These are phyloP conservation scores for Candida ponderosae DNA, from an alignment of 805 yeast species.

Conservation along the genomic window DNA sequence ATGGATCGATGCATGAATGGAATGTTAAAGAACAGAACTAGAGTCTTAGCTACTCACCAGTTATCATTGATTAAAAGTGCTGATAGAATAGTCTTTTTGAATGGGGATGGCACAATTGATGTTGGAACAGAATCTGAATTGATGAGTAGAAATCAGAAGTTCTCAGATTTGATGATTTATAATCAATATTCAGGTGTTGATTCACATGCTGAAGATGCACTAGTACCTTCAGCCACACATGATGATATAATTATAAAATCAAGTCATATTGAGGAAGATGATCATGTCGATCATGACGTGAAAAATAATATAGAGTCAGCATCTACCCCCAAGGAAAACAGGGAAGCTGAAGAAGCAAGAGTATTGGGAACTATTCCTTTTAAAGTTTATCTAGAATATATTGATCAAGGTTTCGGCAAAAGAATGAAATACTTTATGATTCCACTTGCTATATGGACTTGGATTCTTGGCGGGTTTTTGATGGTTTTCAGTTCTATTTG, in stretches of 20 bases:
- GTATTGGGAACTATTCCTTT: constrained; percentile 19
- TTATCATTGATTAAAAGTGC: constrained; percentile 55
- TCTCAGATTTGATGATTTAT: constrained; percentile 37
- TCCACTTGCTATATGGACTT: constrained; percentile 8
- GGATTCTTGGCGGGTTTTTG: constrained; percentile 43
- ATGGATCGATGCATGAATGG: constrained; percentile 53
- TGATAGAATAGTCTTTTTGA: constrained; percentile 52
- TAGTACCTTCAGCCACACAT: too few relatives aligned
- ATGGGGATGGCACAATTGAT: constrained; percentile 39
- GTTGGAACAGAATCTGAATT: constrained; percentile 46
- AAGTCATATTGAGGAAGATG: too few relatives aligned
- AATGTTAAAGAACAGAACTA: constrained; percentile 41
- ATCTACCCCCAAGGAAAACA: constrained; percentile 22
- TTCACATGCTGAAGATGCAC: too few relatives aligned
- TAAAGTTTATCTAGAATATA: constrained; percentile 23
- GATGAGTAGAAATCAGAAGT: constrained; percentile 27
- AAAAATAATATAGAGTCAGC: too few relatives aligned
- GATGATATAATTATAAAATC: too few relatives aligned
- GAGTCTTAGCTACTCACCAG: constrained; percentile 72
- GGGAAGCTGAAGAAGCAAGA: constrained; percentile 2
- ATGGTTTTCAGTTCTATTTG: constrained; percentile 45
- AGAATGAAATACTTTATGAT: neutral
- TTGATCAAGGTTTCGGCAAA: constrained; percentile 24
- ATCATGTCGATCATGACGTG: too few relatives aligned
- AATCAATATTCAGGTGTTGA: constrained; percentile 7